Evolutionary conservation across 129 eudicot species (phyloP).

Genomic region (sunflower (Helianthus annuus)): DNA sequence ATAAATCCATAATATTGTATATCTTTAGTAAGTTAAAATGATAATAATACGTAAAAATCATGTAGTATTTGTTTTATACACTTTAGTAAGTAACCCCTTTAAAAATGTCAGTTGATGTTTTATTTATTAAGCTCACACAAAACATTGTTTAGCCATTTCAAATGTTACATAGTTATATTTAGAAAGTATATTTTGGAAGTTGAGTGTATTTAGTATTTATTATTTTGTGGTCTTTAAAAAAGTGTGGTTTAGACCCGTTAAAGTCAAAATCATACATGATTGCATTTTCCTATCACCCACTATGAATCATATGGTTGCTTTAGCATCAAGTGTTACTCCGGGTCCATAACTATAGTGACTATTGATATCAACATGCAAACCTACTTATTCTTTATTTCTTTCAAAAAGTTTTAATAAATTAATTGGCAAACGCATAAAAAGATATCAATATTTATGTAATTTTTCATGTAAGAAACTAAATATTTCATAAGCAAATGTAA

Average conservation of each 20-base stretch:
- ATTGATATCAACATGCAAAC: constrained; percentile 5
- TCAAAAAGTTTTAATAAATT: background rate
- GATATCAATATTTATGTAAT: background rate
- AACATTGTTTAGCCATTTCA: too few species aligned
- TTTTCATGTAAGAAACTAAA: background rate
- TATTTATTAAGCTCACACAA: too few species aligned
- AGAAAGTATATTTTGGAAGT: too few species aligned
- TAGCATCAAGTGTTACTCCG: constrained; percentile 1
- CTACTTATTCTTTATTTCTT: background rate
- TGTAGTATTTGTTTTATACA: too few species aligned
- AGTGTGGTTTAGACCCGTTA: constrained; percentile 9
- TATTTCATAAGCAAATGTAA: too few species aligned
- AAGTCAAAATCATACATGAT: background rate
- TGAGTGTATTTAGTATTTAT: too few species aligned
- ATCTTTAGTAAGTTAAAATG: too few species aligned
- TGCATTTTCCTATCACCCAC: background rate
- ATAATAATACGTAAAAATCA: too few species aligned
- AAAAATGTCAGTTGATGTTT: too few species aligned
- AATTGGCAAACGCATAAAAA: background rate
- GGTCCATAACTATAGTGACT: constrained; percentile 15
- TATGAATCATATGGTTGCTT: constrained; percentile 12
- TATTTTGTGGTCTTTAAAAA: constrained; percentile 2
- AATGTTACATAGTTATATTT: too few species aligned
- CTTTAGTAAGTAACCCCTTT: too few species aligned
- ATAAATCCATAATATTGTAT: too few species aligned